These are phyloP conservation scores for Recurvomyces mirabilis DNA, from an alignment of 495 filamentous ascomycete genomes.

Conservation along the genomic window DNA sequence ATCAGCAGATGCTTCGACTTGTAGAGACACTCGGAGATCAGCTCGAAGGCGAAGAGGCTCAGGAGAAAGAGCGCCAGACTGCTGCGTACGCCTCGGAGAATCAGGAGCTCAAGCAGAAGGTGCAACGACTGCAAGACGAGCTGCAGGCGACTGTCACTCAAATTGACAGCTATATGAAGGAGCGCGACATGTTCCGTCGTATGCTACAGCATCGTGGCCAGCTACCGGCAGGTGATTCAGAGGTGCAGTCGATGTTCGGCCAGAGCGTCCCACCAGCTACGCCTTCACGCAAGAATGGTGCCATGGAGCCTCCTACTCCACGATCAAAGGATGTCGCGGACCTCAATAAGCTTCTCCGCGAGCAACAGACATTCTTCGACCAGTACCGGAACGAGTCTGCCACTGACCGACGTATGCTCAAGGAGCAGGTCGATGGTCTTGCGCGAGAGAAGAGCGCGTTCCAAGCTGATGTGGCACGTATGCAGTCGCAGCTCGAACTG, in stretches of 20 bases:
- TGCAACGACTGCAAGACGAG: conserved; percentile 56
- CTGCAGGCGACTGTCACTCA: conserved; percentile 64
- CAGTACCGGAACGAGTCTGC: conserved; percentile 74
- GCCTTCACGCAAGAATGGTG: conserved; percentile 21
- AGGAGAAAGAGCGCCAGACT: conserved; percentile 53
- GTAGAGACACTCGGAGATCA: conserved; percentile 71
- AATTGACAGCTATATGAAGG: conserved; percentile 83
- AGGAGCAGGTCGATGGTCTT: conserved; percentile 74
- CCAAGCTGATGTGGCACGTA: conserved; percentile 62
- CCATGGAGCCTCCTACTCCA: conserved; percentile 21
- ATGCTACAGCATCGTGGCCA: conserved; percentile 73
- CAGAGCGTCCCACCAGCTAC: conserved; percentile 45
- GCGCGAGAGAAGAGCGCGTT: conserved; percentile 70
- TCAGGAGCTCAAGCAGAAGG: conserved; percentile 52
- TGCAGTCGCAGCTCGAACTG: conserved; percentile 71
- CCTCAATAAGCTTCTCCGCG: conserved; percentile 60
- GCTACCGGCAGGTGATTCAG: conserved; percentile 41
- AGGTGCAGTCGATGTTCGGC: conserved; percentile 48
- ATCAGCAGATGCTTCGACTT: conserved; percentile 67
- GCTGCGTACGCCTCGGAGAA: conserved; percentile 64
- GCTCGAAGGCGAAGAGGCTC: conserved; percentile 84
- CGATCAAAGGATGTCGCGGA: conserved; percentile 42
- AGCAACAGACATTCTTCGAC: conserved; percentile 84
- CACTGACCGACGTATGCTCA: conserved; percentile 65
- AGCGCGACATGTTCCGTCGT: conserved; percentile 92